Evolutionary conservation across 148 eudicot genomes (phyloP).

Genomic region (Arctostaphylos glauca): DNA sequence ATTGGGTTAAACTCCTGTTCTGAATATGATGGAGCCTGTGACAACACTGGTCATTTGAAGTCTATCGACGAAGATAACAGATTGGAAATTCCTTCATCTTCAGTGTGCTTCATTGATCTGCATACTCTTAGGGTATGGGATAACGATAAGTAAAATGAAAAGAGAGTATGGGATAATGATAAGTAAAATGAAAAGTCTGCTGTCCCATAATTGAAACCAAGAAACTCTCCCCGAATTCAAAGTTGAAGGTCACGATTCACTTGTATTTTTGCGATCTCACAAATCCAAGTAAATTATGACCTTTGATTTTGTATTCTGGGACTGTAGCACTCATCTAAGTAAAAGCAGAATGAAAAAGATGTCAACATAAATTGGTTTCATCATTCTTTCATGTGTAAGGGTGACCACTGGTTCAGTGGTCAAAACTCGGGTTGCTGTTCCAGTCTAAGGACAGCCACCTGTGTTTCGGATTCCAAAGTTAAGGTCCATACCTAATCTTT

Average conservation of each 20-base stretch:
- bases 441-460: background rate
- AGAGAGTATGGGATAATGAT: slow-evolving; percentile 40
- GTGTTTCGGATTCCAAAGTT: background rate
- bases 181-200: background rate
- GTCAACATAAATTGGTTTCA: background rate
- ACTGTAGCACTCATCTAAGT: no score
- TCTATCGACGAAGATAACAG: slow-evolving; percentile 28
- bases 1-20: slow-evolving; percentile 64
- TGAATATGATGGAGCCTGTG: slow-evolving; percentile 44
- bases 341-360: background rate
- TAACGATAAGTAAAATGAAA: background rate
- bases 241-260: no score
- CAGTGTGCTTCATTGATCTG: slow-evolving; percentile 83
- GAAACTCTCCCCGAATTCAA: no score
- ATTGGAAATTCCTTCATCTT: slow-evolving; percentile 64
- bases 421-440: background rate
- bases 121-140: slow-evolving; percentile 60
- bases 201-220: no score
- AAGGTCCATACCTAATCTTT: background rate
- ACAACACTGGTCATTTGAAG: slow-evolving; percentile 28
- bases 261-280: no score
- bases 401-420: slow-evolving; percentile 4
- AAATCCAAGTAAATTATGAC: no score
- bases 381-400: background rate
- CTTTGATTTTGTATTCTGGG: no score